A percentile compares a stretch with the other conserved stretches of the same genome.
Evolutionary conservation across 2,329 filamentous ascomycete species (phyloP).

Genomic region (Colletotrichum graminicola): DNA sequence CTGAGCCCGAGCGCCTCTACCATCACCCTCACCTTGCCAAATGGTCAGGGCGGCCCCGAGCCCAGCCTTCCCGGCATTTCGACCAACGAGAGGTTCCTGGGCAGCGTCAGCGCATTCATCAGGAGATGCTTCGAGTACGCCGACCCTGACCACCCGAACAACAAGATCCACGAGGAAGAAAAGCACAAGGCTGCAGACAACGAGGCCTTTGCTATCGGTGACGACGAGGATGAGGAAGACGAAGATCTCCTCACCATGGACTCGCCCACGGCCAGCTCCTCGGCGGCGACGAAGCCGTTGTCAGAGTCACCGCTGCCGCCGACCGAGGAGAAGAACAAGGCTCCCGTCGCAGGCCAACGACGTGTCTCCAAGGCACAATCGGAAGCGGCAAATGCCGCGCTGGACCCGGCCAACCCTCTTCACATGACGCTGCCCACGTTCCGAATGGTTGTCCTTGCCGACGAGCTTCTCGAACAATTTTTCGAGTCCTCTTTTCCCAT

Average conservation of each 20-base stretch:
- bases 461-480: slow-evolving; percentile 95
- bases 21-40: slow-evolving; percentile 66
- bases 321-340: slow-evolving; percentile 44
- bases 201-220: slow-evolving; percentile 79
- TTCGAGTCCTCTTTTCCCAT: slow-evolving; percentile 96
- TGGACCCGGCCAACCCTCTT: slow-evolving; percentile 92
- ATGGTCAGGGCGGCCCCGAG: slow-evolving; percentile 52
- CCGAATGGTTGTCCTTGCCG: slow-evolving; percentile 97
- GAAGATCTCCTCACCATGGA: slow-evolving; percentile 74
- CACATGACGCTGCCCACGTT: slow-evolving; percentile 98
- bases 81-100: slow-evolving; percentile 88
- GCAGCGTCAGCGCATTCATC: slow-evolving; percentile 95
- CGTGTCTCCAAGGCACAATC: slow-evolving; percentile 73
- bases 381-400: slow-evolving; percentile 86
- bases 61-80: slow-evolving; percentile 64
- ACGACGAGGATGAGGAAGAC: slow-evolving; percentile 76
- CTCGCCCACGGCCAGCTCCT: slow-evolving; percentile 58
- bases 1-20: slow-evolving; percentile 74
- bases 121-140: slow-evolving; percentile 97
- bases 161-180: slow-evolving; percentile 58
- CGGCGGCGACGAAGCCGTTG: slow-evolving; percentile 54
- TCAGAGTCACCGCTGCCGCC: slow-evolving; percentile 40
- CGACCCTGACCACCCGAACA: slow-evolving; percentile 84
- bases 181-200: slow-evolving; percentile 47
- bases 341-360: slow-evolving; percentile 42